Evolutionary conservation across 148 eudicot genomes (phyloP).

Genomic region (Spergularia bocconei): DNA sequence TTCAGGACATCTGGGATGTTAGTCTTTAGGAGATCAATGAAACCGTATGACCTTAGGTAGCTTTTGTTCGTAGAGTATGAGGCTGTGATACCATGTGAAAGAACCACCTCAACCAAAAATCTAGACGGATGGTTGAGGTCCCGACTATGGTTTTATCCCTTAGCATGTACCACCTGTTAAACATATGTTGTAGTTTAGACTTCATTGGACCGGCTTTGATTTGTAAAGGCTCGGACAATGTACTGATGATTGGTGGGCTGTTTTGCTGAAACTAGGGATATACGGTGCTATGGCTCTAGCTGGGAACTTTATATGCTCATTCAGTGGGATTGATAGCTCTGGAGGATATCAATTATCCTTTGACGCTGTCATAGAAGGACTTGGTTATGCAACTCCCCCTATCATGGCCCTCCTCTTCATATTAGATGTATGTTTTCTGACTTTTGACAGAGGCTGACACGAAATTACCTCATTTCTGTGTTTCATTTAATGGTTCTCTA

Average conservation of each 20-base stretch:
- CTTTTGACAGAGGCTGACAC: not conserved
- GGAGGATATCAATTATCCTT: constrained; percentile 74
- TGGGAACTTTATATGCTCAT: constrained; percentile 81
- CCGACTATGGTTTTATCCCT: no score
- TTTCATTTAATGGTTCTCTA: not conserved
- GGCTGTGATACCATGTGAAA: no score
- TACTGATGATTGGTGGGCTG: not conserved
- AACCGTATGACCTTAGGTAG: not conserved
- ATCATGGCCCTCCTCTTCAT: constrained; percentile 98
- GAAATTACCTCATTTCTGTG: not conserved
- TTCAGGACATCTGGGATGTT: not conserved
- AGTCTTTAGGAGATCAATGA: not conserved
- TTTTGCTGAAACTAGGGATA: constrained; percentile 53
- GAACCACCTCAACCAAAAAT: no score
- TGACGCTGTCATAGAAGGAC: constrained; percentile 81
- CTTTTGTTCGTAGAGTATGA: not conserved
- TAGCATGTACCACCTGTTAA: not conserved
- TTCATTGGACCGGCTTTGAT: not conserved
- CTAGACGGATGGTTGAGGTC: no score
- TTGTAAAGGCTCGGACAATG: not conserved
- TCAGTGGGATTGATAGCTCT: constrained; percentile 61
- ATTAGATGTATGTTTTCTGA: constrained; percentile 60
- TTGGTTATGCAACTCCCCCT: constrained; percentile 96
- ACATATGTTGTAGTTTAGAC: not conserved
- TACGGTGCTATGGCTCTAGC: constrained; percentile 95